Evolutionary conservation across 805 yeast genomes (phyloP).

Genomic region (Kluyveromyces nonfermentans): DNA sequence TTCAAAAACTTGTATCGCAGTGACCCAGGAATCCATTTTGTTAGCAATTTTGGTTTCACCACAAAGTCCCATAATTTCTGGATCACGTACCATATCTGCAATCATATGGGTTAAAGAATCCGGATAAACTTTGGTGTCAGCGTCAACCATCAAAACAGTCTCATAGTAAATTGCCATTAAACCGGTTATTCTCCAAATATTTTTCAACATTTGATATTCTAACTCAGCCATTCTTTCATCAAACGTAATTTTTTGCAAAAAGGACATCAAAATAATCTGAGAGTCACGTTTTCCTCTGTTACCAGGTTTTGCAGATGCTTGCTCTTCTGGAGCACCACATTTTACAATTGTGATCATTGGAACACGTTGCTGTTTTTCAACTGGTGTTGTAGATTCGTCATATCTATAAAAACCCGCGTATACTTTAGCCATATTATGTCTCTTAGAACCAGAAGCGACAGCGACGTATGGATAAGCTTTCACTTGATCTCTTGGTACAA

Average conservation of each 20-base stretch:
- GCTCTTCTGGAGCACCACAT: constrained; percentile 81
- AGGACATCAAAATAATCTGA: constrained; percentile 83
- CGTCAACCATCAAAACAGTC: constrained; percentile 84
- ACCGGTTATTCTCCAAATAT: constrained; percentile 78
- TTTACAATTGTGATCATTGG: constrained; percentile 75
- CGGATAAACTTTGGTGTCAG: constrained; percentile 82
- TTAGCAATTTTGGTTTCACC: constrained; percentile 91
- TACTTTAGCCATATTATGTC: constrained; percentile 97
- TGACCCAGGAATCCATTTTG: constrained; percentile 77
- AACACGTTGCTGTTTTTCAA: constrained; percentile 75
- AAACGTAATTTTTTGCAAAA: constrained; percentile 76
- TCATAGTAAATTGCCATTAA: constrained; percentile 78
- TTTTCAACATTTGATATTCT: constrained; percentile 66
- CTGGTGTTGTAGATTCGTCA: constrained; percentile 63
- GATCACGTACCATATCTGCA: constrained; percentile 83
- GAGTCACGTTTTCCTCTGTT: constrained; percentile 96
- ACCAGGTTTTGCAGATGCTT: constrained; percentile 67
- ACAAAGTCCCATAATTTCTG: constrained; percentile 82
- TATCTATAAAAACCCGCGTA: constrained; percentile 91
- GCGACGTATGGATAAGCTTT: constrained; percentile 84
- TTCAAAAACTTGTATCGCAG: constrained; percentile 88
- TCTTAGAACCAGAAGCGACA: constrained; percentile 85
- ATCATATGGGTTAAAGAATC: constrained; percentile 85
- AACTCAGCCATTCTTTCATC: constrained; percentile 92
- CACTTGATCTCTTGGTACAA: constrained; percentile 64